Evolutionary conservation across 2,329 filamentous ascomycete genomes (phyloP), one percentile per base, ranked within the genome.

Genomic region (Cucurbitaria berberidis): DNA sequence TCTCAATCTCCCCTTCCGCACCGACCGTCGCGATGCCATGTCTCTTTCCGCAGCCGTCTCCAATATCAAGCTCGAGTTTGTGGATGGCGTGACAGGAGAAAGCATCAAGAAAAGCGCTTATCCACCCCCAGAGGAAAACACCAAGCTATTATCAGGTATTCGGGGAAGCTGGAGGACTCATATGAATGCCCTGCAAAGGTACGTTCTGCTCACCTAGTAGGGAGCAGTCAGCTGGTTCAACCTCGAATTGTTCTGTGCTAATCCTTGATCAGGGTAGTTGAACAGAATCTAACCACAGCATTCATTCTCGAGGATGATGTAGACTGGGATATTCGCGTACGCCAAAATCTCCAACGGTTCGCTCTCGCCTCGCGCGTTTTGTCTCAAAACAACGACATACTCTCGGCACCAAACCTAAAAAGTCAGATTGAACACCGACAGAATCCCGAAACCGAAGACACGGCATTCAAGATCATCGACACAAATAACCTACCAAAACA

Each of bases 21-120:
- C 77, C 21, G 83, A 85, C 56, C 78, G 82, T 13, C 76, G 82
- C 26, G 81, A 85, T 71, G 75, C 78, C 10, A 79, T 84, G 66
- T 73, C 75, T 0, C 71, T 84, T 6, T 77, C 80, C 2, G 80
- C 80, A 2, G 76, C 78, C 3, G 71, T 81, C 2, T 81, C 75
- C 36, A 77, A 78, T 27, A 68, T 85, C 21, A 67, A 76, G 2
- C 66, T 84, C 35, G 77, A 78, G 1, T 84, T 79, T 58, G 62
- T 82, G 1, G 76, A 81, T 30, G 83, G 82, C 6, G 73, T 83
- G 0, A 72, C 73, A 7, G 79, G 78, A 26, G 66, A 60, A 5
- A 63, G 60, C 35, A 70, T 70, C 53, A 52, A 59, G 8, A 48
- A 65, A 18, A 69, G 57, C 38, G 68, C 66, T 6, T 70, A 70